Evolutionary conservation across 148 eudicot species (phyloP).

Genomic region (Arbutus unedo): DNA sequence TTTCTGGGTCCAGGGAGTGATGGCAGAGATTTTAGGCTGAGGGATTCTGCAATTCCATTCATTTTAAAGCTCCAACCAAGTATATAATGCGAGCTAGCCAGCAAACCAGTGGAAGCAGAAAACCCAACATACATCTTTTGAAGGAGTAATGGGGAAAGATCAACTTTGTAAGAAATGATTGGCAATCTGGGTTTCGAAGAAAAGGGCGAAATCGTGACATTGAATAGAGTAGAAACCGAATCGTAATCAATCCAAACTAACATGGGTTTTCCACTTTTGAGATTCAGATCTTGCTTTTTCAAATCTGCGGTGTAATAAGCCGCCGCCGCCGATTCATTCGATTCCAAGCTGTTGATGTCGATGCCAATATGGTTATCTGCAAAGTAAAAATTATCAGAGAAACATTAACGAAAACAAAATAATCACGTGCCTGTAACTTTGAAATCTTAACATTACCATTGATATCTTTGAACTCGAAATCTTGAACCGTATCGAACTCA

Average conservation of each 20-base stretch:
- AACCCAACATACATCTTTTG: conserved; percentile 37
- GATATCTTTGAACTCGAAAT: conserved; percentile 31
- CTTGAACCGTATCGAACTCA: conserved; percentile 39
- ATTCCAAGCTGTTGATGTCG: conserved; percentile 32
- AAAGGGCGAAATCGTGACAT: conserved; percentile 26
- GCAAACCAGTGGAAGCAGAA: conserved; percentile 32
- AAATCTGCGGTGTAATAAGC: conserved; percentile 9
- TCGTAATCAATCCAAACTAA: conserved; percentile 41
- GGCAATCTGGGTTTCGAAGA: conserved; percentile 22
- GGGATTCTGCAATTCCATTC: conserved; percentile 24
- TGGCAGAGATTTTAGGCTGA: conserved; percentile 22
- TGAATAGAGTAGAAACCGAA: not conserved
- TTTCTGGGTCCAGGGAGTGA: conserved; percentile 8
- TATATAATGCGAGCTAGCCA: conserved; percentile 29
- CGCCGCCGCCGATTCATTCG: conserved; percentile 23
- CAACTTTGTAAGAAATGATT: conserved; percentile 22
- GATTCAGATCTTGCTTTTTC: conserved; percentile 8
- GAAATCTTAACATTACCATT: conserved; percentile 8
- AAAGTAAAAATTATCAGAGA: not conserved
- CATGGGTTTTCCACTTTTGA: conserved; percentile 25
- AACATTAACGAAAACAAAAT: too few relatives aligned
- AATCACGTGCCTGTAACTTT: too few relatives aligned
- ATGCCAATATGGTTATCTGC: conserved; percentile 39
- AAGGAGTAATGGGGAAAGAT: conserved; percentile 19
- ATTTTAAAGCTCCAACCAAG: conserved; percentile 43